A percentile compares a stretch with the other conserved stretches of the same genome.
These are phyloP conservation scores for Vigna angularis DNA, from an alignment of 306 rosid species.

Conservation along the genomic window DNA sequence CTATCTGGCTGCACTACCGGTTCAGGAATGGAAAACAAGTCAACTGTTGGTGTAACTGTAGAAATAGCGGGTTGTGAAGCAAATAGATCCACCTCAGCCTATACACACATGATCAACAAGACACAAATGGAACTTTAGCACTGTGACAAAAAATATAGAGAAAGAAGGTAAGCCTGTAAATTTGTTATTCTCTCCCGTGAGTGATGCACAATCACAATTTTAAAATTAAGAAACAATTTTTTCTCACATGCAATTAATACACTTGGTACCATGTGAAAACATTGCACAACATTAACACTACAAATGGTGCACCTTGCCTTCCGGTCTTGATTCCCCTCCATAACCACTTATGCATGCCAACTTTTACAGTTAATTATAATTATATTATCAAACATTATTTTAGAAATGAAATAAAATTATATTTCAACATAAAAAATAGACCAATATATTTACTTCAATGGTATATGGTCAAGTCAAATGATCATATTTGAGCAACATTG, in stretches of 20 bases:
- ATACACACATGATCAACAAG: conserved; percentile 45
- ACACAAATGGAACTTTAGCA: conserved; percentile 31
- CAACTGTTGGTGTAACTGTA: conserved; percentile 68
- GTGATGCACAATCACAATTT: conserved; percentile 11
- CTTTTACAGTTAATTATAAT: conserved; percentile 25
- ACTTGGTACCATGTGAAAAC: conserved; percentile 1
- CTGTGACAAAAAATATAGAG: conserved; percentile 22
- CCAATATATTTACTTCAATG: conserved; percentile 25
- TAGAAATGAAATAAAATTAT: conserved; percentile 10
- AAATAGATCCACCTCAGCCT: conserved; percentile 82
- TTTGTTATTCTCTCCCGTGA: neutral
- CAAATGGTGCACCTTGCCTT: conserved; percentile 22
- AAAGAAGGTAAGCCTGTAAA: conserved; percentile 28
- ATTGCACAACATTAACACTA: conserved; percentile 10
- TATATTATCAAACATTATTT: conserved; percentile 14
- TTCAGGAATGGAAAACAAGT: conserved; percentile 73
- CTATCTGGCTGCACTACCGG: conserved; percentile 66
- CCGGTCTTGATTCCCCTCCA: conserved; percentile 23
- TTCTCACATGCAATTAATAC: conserved; percentile 6
- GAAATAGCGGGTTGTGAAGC: conserved; percentile 70
- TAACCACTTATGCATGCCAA: conserved; percentile 30
- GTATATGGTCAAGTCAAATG: conserved; percentile 24
- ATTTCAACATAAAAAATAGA: conserved; percentile 29
- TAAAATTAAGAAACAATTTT: conserved; percentile 1
- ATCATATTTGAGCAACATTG: conserved; percentile 17